Percentiles rank a stretch among this genome's conserved stretches.
phyloP scores from a whole-genome alignment of 495 filamentous ascomycete genomes.

The Neurospora sp. region DNA sequence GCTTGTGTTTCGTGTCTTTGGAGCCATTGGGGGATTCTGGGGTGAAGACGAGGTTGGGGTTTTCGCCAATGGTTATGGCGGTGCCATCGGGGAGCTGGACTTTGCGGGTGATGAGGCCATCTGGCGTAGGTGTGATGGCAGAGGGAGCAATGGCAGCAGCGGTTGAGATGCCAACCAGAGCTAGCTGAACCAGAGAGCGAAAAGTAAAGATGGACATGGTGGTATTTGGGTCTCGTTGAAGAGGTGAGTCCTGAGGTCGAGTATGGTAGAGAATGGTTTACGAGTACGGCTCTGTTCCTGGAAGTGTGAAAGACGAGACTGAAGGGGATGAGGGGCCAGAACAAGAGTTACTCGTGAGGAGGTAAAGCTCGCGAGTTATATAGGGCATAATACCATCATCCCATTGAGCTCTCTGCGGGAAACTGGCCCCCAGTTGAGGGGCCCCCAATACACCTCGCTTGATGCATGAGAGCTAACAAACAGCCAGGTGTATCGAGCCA shows the following conservation, averaged over 20 bases:
- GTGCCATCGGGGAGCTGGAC: slow-evolving; percentile 14
- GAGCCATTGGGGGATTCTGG: background rate
- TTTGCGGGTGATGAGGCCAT: slow-evolving; percentile 4
- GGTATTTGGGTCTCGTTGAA: background rate
- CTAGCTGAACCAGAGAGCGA: background rate
- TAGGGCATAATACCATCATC: background rate
- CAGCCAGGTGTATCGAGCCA: background rate
- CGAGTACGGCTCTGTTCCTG: background rate
- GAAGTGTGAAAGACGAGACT: background rate
- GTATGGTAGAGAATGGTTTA: background rate
- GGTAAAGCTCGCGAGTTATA: background rate
- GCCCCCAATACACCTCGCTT: background rate
- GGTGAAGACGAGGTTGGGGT: background rate
- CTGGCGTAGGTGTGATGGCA: background rate
- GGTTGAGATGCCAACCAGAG: background rate
- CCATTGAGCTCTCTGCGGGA: background rate
- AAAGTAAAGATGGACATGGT: background rate
- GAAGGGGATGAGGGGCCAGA: background rate
- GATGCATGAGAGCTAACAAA: background rate
- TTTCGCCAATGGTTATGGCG: slow-evolving; percentile 6
- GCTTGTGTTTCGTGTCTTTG: background rate
- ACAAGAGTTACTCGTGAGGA: background rate
- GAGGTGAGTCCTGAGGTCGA: background rate
- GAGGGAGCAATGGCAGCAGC: background rate
- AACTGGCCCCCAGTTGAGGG: background rate